phyloP scores from a whole-genome alignment of 1,284 basidiomycete genomes.

The Ustilago nuda region DNA sequence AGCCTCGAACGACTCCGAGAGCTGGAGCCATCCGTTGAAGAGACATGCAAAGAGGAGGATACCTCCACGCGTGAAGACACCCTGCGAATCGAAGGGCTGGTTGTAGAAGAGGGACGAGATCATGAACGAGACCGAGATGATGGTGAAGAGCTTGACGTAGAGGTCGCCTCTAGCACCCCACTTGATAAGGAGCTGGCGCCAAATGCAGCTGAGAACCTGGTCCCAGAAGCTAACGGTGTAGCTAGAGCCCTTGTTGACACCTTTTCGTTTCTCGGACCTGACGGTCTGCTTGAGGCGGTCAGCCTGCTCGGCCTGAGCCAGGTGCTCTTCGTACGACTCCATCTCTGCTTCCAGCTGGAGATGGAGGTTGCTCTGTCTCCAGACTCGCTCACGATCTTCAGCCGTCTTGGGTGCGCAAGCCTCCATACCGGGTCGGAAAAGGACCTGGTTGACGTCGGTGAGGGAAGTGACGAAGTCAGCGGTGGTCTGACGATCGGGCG shows the following conservation, averaged over 20 bases:
- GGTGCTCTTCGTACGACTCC: constrained; percentile 54
- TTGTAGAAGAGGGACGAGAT: constrained; percentile 59
- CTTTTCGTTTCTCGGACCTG: constrained; percentile 54
- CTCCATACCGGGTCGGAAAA: constrained; percentile 72
- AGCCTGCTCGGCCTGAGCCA: constrained; percentile 44
- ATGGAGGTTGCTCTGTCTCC: constrained; percentile 49
- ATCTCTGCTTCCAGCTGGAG: constrained; percentile 53
- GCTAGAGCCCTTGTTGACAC: constrained; percentile 50
- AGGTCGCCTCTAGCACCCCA: constrained; percentile 53
- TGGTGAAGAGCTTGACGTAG: constrained; percentile 57
- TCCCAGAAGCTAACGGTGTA: constrained; percentile 58
- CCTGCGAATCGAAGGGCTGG: constrained; percentile 44
- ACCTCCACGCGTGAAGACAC: constrained; percentile 62
- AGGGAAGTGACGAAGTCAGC: constrained; percentile 74
- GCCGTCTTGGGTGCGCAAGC: constrained; percentile 69
- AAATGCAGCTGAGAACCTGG: constrained; percentile 55
- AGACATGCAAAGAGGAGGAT: constrained; percentile 71
- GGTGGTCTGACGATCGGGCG: constrained; percentile 53
- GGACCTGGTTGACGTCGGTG: constrained; percentile 76
- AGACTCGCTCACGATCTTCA: constrained; percentile 56
- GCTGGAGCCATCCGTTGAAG: constrained; percentile 67
- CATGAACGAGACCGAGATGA: constrained; percentile 60
- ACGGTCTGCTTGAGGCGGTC: constrained; percentile 42
- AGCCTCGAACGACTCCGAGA: constrained; percentile 71
- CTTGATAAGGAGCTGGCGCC: constrained; percentile 58